These are phyloP conservation scores for Tolypocladium album DNA, from an alignment of 2,329 filamentous ascomycete species.

Conservation along the genomic window DNA sequence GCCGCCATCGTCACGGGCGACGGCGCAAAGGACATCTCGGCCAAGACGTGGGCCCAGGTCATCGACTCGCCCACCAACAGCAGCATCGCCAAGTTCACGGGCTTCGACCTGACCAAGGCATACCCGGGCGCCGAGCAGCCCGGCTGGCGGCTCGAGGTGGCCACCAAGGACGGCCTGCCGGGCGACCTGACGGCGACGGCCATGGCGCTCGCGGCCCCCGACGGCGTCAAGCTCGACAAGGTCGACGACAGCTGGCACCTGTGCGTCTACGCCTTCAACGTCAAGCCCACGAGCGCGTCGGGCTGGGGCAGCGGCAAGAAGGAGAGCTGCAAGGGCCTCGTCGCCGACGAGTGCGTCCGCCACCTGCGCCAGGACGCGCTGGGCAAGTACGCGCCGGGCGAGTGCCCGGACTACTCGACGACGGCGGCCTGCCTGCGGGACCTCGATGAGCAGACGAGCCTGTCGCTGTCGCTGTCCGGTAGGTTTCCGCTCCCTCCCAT, in stretches of 20 bases:
- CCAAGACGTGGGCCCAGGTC: conserved; percentile 1
- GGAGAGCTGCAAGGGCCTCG: conserved; percentile 2
- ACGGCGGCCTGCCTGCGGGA: conserved; percentile 2
- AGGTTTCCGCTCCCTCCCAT: background rate
- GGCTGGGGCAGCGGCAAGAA: conserved; percentile 1
- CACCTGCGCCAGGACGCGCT: conserved; percentile 1
- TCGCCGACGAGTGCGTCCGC: conserved; percentile 2
- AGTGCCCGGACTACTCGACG: background rate
- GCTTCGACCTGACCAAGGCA: conserved; percentile 2
- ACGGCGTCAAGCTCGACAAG: background rate
- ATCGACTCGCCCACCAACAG: conserved; percentile 1
- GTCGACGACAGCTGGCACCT: conserved; percentile 6
- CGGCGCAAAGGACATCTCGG: conserved; percentile 1
- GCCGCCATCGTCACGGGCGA: background rate
- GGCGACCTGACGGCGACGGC: background rate
- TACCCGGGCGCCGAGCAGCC: conserved; percentile 2
- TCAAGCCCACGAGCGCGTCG: background rate
- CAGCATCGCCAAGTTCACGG: conserved; percentile 1
- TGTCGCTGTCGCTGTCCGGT: background rate
- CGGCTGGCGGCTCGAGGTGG: conserved; percentile 3
- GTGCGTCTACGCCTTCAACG: conserved; percentile 5
- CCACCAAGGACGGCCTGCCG: background rate
- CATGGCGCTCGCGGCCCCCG: conserved; percentile 3
- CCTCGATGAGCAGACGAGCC: background rate
- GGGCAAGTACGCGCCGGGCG: background rate